A percentile compares a stretch with the other conserved stretches of the same genome.
Evolutionary conservation across 2,329 filamentous ascomycete species (phyloP).

Genomic region (Epichloe gansuensis): DNA sequence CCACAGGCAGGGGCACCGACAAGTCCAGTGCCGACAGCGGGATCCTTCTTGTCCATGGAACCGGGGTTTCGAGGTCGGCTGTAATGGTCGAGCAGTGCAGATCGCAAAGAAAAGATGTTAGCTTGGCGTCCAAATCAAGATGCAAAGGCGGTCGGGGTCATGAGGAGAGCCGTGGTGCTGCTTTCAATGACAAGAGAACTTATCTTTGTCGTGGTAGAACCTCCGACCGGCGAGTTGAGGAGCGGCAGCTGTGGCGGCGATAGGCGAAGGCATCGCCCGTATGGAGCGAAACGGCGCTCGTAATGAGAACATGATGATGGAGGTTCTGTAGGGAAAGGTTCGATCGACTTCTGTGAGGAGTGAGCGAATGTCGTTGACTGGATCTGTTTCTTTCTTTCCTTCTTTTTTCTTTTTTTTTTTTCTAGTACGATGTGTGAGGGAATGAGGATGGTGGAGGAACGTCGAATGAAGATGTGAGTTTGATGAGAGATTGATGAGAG

Average conservation of each 20-base stretch:
- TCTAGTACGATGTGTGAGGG: not conserved
- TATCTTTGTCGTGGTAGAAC: conserved; percentile 36
- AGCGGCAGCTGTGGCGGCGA: conserved; percentile 5
- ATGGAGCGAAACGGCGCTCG: conserved; percentile 8
- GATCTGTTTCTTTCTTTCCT: not conserved
- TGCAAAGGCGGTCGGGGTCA: not conserved
- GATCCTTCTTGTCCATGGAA: conserved; percentile 56
- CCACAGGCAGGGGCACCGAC: conserved; percentile 82
- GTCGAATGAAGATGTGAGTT: conserved; percentile 2
- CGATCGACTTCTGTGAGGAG: not conserved
- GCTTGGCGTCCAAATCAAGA: not conserved
- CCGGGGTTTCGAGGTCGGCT: conserved; percentile 42
- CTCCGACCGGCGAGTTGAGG: conserved; percentile 25
- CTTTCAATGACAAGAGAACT: not conserved
- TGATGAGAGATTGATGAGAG: not conserved
- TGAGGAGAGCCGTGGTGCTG: not conserved
- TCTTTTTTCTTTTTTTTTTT: not conserved
- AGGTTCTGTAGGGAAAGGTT: not conserved
- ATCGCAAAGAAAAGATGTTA: conserved; percentile 1
- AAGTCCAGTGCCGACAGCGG: conserved; percentile 78
- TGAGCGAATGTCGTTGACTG: not conserved
- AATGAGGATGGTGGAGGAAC: not conserved
- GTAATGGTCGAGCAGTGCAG: conserved; percentile 32
- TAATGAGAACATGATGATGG: conserved; percentile 8
- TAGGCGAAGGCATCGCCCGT: conserved; percentile 8